These are phyloP conservation scores for Allantophomopsis lycopodina DNA, from an alignment of 2,329 filamentous ascomycete genomes.

Conservation along the genomic window DNA sequence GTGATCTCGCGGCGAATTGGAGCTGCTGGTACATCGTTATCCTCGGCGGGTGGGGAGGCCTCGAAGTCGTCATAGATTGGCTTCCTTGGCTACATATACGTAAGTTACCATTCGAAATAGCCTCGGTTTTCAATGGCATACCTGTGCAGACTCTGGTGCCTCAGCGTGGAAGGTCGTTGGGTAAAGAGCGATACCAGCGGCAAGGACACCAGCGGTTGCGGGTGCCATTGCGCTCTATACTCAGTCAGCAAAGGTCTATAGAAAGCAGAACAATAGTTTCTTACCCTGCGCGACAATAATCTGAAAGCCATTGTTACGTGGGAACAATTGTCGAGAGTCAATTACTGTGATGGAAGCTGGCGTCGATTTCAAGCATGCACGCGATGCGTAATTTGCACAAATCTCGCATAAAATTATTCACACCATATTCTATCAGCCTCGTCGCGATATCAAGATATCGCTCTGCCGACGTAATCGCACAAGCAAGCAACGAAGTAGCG, in stretches of 20 bases:
- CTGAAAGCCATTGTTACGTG: slow-evolving; percentile 33
- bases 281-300: slow-evolving; percentile 35
- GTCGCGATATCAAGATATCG: too few relatives aligned
- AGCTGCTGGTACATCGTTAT: slow-evolving; percentile 1
- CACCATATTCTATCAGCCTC: too few relatives aligned
- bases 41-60: slow-evolving; percentile 20
- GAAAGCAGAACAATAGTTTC: slow-evolving; percentile 8
- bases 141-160: slow-evolving; percentile 16
- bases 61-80: slow-evolving; percentile 71
- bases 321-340: slow-evolving; percentile 9
- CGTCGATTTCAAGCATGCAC: slow-evolving; percentile 10
- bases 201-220: slow-evolving; percentile 23
- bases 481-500: too few relatives aligned
- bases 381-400: slow-evolving; percentile 2
- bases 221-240: slow-evolving; percentile 32
- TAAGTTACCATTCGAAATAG: slow-evolving; percentile 2
- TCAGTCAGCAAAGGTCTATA: slow-evolving; percentile 8
- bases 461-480: too few relatives aligned
- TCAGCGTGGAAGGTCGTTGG: slow-evolving; percentile 34
- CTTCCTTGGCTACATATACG: slow-evolving; percentile 33
- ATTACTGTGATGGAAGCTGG: slow-evolving; percentile 4
- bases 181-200: slow-evolving; percentile 28
- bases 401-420: slow-evolving; percentile 5
- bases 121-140: slow-evolving; percentile 5
- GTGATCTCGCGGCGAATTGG: slow-evolving; percentile 6